Percentiles rank a stretch among this genome's conserved stretches.
These are phyloP conservation scores for Epipyxis sp. DNA, from an alignment of 108 stramenopile species.

Conservation along the genomic window DNA sequence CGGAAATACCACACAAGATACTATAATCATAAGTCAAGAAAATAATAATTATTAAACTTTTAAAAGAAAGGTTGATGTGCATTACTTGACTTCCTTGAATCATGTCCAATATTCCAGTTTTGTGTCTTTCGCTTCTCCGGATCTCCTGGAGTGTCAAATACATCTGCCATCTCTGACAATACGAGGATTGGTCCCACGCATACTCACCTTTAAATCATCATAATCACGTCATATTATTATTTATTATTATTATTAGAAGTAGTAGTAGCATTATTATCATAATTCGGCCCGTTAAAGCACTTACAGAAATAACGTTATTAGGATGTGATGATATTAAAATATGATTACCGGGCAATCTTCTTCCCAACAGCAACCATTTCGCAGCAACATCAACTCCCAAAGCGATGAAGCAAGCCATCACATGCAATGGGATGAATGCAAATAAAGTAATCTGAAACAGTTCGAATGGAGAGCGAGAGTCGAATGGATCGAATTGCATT, in stretches of 20 bases:
- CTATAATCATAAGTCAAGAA: no score
- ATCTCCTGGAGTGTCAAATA: slow-evolving; percentile 21
- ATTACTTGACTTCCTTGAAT: slow-evolving; percentile 18
- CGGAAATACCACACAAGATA: slow-evolving; percentile 30
- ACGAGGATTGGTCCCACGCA: slow-evolving; percentile 10
- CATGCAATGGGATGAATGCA: not conserved
- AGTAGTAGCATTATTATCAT: no score
- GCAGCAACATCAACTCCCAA: not conserved
- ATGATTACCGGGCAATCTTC: no score
- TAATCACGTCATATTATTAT: slow-evolving; percentile 2
- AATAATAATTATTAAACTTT: no score
- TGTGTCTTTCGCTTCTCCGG: slow-evolving; percentile 1
- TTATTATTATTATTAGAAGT: no score
- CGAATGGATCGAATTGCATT: not conserved
- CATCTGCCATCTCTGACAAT: slow-evolving; percentile 13
- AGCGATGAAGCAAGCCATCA: not conserved
- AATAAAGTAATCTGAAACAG: not conserved
- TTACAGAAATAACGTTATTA: no score
- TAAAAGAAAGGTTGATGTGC: no score
- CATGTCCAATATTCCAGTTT: slow-evolving; percentile 16
- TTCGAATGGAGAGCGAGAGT: not conserved
- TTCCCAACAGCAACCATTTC: not conserved
- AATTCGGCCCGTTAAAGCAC: no score
- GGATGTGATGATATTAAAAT: no score
- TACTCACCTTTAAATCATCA: slow-evolving; percentile 1